Percentiles rank a stretch among this genome's conserved stretches.
These are phyloP conservation scores for Epichloe uncinata DNA, from an alignment of 2,329 filamentous ascomycete species.

Conservation along the genomic window DNA sequence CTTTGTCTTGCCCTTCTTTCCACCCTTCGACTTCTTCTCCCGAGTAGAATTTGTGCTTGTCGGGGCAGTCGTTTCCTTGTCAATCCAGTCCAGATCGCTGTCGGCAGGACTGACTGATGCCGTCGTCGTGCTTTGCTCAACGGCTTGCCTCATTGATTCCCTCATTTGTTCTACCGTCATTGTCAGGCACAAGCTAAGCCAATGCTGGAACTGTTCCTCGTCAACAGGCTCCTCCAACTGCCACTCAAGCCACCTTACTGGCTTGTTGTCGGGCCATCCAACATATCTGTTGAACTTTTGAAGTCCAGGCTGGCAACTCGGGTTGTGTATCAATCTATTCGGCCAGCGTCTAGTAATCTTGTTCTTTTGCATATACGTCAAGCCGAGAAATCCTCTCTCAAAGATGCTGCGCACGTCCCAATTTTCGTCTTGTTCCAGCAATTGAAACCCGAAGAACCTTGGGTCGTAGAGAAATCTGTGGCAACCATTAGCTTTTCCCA, in stretches of 20 bases:
- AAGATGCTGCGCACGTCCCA: background rate
- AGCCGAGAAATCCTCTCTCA: conserved; percentile 9
- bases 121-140: background rate
- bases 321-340: conserved; percentile 10
- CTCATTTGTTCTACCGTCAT: background rate
- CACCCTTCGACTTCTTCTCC: background rate
- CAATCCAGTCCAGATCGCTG: background rate
- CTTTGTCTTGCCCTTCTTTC: background rate
- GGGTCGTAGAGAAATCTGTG: background rate
- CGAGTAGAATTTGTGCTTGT: background rate
- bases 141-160: background rate
- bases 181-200: background rate
- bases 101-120: background rate
- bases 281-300: conserved; percentile 12
- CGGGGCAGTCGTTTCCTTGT: background rate
- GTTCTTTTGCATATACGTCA: conserved; percentile 10
- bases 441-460: background rate
- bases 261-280: conserved; percentile 10
- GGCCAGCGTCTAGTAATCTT: conserved; percentile 12
- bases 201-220: background rate
- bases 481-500: background rate
- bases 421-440: background rate
- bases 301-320: conserved; percentile 3
- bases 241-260: conserved; percentile 17
- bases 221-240: background rate